Evolutionary conservation across 768 basidiomycete genomes (phyloP).

Genomic region (Pholiota conissans): DNA sequence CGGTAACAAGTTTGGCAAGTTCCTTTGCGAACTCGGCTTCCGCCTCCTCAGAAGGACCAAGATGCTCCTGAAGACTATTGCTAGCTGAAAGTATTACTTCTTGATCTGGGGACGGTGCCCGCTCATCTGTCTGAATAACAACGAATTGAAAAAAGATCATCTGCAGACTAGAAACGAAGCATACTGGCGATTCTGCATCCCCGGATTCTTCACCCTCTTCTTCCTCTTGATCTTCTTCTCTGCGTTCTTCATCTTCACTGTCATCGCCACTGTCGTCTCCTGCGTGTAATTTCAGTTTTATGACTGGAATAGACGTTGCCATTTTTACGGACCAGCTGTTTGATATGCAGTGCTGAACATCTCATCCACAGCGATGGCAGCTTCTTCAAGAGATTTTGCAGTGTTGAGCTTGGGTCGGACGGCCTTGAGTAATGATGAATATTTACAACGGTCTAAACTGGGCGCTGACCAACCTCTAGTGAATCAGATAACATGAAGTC

Average conservation of each 20-base stretch:
- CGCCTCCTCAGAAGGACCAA: constrained; percentile 86
- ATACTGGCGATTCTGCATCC: constrained; percentile 56
- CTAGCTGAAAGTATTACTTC: constrained; percentile 66
- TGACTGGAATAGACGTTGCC: neutral
- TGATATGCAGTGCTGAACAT: constrained; percentile 75
- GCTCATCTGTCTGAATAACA: constrained; percentile 53
- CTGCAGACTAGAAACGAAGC: neutral
- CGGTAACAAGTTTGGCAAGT: constrained; percentile 91
- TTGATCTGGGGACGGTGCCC: constrained; percentile 82
- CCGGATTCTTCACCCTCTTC: constrained; percentile 71
- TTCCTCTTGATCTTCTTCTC: constrained; percentile 38
- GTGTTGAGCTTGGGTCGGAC: constrained; percentile 79
- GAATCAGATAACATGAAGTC: constrained; percentile 98
- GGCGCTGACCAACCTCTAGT: constrained; percentile 61
- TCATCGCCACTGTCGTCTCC: constrained; percentile 56
- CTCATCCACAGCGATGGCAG: constrained; percentile 86
- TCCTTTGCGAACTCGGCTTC: constrained; percentile 95
- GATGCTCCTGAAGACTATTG: constrained; percentile 59
- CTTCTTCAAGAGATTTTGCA: constrained; percentile 80
- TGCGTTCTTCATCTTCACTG: constrained; percentile 59
- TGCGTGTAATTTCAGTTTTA: neutral
- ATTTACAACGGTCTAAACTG: neutral
- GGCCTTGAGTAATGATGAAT: constrained; percentile 46
- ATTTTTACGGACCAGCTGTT: constrained; percentile 44
- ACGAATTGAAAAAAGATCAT: neutral